Conservation (phyloP, 306 rosid genomes). For the Lotus japonicus region DNA sequence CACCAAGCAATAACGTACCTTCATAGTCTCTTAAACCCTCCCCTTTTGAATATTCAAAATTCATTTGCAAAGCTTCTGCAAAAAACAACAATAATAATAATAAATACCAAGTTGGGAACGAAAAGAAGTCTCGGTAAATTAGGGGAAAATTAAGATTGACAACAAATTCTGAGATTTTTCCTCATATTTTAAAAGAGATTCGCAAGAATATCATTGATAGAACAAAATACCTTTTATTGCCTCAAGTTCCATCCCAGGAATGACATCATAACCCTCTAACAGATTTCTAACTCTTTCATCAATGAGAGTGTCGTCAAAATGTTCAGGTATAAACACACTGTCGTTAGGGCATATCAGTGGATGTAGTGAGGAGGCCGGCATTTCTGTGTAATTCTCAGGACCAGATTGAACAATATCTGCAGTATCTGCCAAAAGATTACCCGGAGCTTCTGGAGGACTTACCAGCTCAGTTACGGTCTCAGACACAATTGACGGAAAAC, state of each 20-base stretch:
- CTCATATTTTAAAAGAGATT: constrained; percentile 1
- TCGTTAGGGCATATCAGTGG: constrained; percentile 29
- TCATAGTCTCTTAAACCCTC: constrained; percentile 49
- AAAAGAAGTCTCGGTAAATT: constrained; percentile 10
- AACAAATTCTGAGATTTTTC: not conserved
- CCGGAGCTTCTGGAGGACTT: constrained; percentile 97
- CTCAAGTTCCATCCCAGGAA: constrained; percentile 89
- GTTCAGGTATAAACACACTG: constrained; percentile 36
- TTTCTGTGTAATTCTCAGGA: constrained; percentile 32
- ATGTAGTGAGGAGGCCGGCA: constrained; percentile 8
- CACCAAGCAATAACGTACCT: constrained; percentile 38
- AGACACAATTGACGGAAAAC: constrained; percentile 61
- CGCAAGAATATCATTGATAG: constrained; percentile 3
- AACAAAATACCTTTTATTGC: constrained; percentile 57
- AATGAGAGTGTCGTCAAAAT: constrained; percentile 52
- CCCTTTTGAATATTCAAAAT: constrained; percentile 46
- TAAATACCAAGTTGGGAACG: constrained; percentile 13
- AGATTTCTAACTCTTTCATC: constrained; percentile 80
- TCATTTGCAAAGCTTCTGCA: constrained; percentile 84
- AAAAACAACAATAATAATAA: not conserved
- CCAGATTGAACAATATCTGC: constrained; percentile 48
- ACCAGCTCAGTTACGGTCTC: constrained; percentile 76
- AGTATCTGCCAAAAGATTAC: constrained; percentile 70
- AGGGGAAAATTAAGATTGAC: not conserved
- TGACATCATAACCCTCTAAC: constrained; percentile 61